Evolutionary conservation across 1,139 yeast genomes (phyloP).

Genomic region (Suhomyces coccinellae): DNA sequence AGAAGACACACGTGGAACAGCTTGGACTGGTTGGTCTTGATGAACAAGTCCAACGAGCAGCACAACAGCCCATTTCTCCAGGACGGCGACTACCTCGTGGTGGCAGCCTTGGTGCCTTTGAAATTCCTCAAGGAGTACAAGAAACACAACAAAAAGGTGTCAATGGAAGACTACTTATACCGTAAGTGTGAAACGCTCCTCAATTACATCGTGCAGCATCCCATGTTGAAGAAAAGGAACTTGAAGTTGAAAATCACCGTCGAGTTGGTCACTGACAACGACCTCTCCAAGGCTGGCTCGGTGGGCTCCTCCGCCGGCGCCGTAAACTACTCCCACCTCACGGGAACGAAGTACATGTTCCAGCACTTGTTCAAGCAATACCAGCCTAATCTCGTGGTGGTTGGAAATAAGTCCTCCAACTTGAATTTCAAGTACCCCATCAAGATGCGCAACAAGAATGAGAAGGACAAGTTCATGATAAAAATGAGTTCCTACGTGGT

Average conservation of each 20-base stretch:
- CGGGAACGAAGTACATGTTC: constrained; percentile 39
- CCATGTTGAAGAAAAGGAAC: constrained; percentile 21
- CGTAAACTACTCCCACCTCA: constrained; percentile 5
- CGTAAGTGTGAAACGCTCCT: constrained; percentile 42
- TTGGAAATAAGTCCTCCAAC: constrained; percentile 41
- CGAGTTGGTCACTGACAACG: constrained; percentile 44
- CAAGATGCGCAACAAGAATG: constrained; percentile 26
- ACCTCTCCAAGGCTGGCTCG: constrained; percentile 5
- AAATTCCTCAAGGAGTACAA: constrained; percentile 24
- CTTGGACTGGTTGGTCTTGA: constrained; percentile 38
- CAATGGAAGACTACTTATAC: constrained; percentile 33
- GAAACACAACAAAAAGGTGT: constrained; percentile 3
- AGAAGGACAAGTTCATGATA: constrained; percentile 29
- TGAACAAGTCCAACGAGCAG: constrained; percentile 11
- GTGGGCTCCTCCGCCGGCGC: constrained; percentile 6
- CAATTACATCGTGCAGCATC: constrained; percentile 36
- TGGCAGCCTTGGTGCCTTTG: constrained; percentile 41
- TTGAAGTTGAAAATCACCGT: constrained; percentile 52
- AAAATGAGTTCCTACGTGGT: constrained; percentile 42
- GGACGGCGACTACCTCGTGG: constrained; percentile 41
- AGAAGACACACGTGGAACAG: constrained; percentile 49
- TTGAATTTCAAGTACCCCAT: constrained; percentile 47
- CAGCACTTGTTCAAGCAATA: constrained; percentile 41
- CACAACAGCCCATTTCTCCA: constrained; percentile 25
- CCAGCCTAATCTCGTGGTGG: constrained; percentile 38